Base-by-base conservation (phyloP, 2,329 filamentous ascomycete genomes). In the Venturiaceae sp. region DNA sequence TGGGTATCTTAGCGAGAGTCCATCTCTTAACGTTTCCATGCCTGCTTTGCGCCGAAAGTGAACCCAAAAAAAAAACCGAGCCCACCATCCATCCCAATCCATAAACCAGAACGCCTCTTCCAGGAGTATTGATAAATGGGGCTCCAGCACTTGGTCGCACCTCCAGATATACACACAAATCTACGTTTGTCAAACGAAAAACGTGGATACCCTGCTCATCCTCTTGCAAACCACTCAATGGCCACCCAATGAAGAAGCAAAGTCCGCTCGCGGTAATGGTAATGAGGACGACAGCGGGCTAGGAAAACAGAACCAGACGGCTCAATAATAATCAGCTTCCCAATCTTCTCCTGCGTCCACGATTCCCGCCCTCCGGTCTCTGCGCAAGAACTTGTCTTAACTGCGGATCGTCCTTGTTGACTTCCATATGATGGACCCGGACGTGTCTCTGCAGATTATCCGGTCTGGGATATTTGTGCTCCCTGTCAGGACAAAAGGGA, bases 361-460 rank as follows among this genome's bases (percentile, higher is more conserved):
- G 81, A 33, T 91, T 90, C 63, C 92, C 84, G 68, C 82, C 89
- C 71, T 96, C 89, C 3, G 88, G 85, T 55, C 94, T 80, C 69
- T 96, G 91, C 1, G 90, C 82, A 37, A 97, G 82, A 1, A 97
- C 92, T 53, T 92, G 87, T 56, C 91, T 82, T 41, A 99, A 76
- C 58, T 80, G 73, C 0, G 88, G 84, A 66, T 97, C 92, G 64
- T 96, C 91, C 71, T 91, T 92, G 69, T 88, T 85, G 70, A 90
- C 94, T 67, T 97, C 92, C 39, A 85, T 77, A 69, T 97, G 94
- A 69, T 97, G 92, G 44, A 94, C 90, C 58, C 90, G 84, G 34
- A 97, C 94, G 72, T 99, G 94, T 71, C 92, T 85, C 76, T 96
- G 92, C 58, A 99, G 76, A 77, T 97, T 97, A 71, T 99, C 94